Evolutionary conservation across 2,329 filamentous ascomycete genomes (phyloP).

Genomic region (Aspergillus calidoustus): DNA sequence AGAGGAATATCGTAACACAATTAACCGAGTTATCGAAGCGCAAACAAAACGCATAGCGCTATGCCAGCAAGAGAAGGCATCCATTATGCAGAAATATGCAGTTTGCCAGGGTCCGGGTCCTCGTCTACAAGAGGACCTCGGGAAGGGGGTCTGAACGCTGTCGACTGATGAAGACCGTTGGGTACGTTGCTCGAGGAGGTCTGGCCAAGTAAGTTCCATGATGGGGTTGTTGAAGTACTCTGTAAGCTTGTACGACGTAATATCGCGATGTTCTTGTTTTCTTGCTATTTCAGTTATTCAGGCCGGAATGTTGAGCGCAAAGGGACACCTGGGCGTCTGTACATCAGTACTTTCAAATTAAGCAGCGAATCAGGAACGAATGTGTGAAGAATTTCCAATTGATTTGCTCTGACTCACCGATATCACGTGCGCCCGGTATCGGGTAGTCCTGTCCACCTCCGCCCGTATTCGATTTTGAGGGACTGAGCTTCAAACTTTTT

Average conservation of each 20-base stretch:
- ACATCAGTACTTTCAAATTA: not conserved
- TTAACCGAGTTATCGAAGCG: conserved; percentile 47
- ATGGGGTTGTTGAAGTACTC: not conserved
- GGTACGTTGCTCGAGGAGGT: not conserved
- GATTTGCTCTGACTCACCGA: conserved; percentile 20
- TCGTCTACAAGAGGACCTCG: conserved; percentile 31
- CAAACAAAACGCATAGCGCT: conserved; percentile 46
- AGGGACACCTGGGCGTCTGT: not conserved
- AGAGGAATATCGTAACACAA: conserved; percentile 51
- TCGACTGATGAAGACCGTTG: not conserved
- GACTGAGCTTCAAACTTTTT: conserved; percentile 6
- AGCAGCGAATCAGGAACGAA: conserved; percentile 5
- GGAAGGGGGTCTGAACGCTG: conserved; percentile 22
- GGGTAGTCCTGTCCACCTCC: not conserved
- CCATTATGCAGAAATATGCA: conserved; percentile 34
- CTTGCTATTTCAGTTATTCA: not conserved
- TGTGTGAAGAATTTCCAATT: not conserved
- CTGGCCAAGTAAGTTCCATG: not conserved
- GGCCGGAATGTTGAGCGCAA: not conserved
- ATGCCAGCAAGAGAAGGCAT: conserved; percentile 34
- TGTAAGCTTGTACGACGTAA: not conserved
- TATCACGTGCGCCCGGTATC: conserved; percentile 32
- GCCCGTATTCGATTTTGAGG: not conserved
- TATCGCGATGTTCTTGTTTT: not conserved
- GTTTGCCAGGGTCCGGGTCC: conserved; percentile 37